These are phyloP conservation scores for Chaetomiaceae sp. DNA, from an alignment of 2,329 filamentous ascomycete species.

Conservation along the genomic window DNA sequence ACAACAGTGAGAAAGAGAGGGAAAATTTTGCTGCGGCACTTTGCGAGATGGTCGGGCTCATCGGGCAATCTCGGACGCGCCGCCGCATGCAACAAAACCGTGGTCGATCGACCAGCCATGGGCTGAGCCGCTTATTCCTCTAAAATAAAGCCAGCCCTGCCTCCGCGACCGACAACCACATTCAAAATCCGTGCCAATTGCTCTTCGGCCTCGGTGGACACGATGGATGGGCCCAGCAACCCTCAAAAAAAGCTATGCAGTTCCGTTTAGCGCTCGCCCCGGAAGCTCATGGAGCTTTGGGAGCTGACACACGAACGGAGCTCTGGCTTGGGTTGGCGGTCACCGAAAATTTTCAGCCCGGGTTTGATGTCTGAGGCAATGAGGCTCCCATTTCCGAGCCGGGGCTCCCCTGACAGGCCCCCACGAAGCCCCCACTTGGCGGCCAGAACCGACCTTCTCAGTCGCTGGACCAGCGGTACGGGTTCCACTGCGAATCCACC, in stretches of 20 bases:
- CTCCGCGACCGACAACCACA: neutral
- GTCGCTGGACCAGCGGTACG: constrained; percentile 3
- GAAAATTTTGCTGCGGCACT: constrained; percentile 27
- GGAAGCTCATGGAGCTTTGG: constrained; percentile 10
- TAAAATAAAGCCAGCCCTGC: too few species aligned
- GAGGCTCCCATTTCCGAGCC: constrained; percentile 21
- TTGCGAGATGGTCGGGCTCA: constrained; percentile 21
- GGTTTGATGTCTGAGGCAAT: constrained; percentile 25
- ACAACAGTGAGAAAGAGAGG: constrained; percentile 14
- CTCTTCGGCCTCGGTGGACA: constrained; percentile 2
- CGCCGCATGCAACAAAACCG: constrained; percentile 9
- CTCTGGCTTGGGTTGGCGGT: constrained; percentile 14
- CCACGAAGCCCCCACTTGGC: constrained; percentile 27
- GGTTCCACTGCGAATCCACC: constrained; percentile 11
- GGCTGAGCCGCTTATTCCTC: constrained; percentile 2
- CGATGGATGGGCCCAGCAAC: constrained; percentile 6
- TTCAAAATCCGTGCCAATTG: neutral
- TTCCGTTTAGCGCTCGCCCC: constrained; percentile 7
- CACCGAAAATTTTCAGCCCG: constrained; percentile 25
- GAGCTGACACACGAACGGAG: constrained; percentile 12
- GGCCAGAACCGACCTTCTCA: constrained; percentile 14
- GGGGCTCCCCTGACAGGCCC: constrained; percentile 14
- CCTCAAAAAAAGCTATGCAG: constrained; percentile 10
- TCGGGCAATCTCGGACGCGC: constrained; percentile 27
- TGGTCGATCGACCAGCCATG: constrained; percentile 10